phyloP scores from a whole-genome alignment of 805 yeast genomes.

The Cyberlindnera saturnus region DNA sequence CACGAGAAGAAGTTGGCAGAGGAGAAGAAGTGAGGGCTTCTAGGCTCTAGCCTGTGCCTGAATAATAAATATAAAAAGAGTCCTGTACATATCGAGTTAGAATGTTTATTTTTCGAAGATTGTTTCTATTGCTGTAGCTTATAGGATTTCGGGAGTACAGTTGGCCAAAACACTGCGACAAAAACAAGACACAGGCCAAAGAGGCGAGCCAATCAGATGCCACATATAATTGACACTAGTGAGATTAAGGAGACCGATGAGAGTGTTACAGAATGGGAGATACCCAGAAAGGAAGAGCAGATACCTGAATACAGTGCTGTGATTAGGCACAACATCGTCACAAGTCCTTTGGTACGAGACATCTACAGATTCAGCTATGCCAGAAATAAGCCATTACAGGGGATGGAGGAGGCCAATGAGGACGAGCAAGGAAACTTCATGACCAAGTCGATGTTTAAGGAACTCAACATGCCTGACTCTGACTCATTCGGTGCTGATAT shows the following conservation, averaged over 20 bases:
- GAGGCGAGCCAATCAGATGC: no score
- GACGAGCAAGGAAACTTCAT: conserved; percentile 24
- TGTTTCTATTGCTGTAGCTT: not conserved
- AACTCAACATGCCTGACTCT: conserved; percentile 16
- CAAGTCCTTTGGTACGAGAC: conserved; percentile 33
- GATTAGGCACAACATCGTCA: conserved; percentile 32
- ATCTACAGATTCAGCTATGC: conserved; percentile 27
- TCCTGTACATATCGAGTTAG: not conserved
- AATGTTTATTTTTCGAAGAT: no score
- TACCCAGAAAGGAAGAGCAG: no score
- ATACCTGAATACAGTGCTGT: not conserved
- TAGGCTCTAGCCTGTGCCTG: no score
- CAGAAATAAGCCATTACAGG: conserved; percentile 15
- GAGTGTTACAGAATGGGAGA: no score
- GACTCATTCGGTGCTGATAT: conserved; percentile 18
- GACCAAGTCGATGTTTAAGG: conserved; percentile 21
- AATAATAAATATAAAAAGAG: not conserved
- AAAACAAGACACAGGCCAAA: no score
- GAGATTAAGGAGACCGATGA: no score
- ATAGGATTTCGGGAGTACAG: no score
- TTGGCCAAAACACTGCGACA: no score
- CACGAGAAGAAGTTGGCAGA: conserved; percentile 45
- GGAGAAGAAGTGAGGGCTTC: conserved; percentile 13
- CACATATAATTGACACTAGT: no score
- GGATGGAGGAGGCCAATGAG: conserved; percentile 8